Evolutionary conservation across 2,329 filamentous ascomycete genomes (phyloP).

Genomic region (Capronia epimyces): DNA sequence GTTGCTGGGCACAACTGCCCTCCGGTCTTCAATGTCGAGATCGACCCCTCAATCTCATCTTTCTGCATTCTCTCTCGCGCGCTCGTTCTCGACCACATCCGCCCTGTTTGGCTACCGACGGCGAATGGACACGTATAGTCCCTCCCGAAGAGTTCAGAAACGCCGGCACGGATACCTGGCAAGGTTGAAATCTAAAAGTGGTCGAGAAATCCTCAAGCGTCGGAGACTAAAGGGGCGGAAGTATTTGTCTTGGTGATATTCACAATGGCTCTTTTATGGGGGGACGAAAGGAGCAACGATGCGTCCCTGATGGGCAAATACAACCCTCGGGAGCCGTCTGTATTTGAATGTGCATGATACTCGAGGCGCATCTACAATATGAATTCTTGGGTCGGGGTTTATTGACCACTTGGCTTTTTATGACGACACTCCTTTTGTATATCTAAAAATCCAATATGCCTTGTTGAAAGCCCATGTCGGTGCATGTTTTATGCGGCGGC

Average conservation of each 20-base stretch:
- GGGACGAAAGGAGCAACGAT: background rate
- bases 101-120: constrained; percentile 44
- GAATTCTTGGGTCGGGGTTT: background rate
- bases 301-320: background rate
- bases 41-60: background rate
- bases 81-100: constrained; percentile 43
- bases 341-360: background rate
- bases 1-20: constrained; percentile 3
- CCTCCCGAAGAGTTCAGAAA: constrained; percentile 56
- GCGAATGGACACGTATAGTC: constrained; percentile 49
- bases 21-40: constrained; percentile 3
- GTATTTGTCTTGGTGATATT: constrained; percentile 46
- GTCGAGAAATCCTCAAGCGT: constrained; percentile 50
- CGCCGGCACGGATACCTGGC: constrained; percentile 57
- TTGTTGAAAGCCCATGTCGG: background rate
- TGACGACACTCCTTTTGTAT: background rate
- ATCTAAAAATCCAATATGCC: background rate
- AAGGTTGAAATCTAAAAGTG: constrained; percentile 49
- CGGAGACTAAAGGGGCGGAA: constrained; percentile 51
- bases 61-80: constrained; percentile 29
- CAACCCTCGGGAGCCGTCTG: background rate
- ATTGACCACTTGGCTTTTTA: background rate
- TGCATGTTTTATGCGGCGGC: background rate
- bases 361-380: background rate
- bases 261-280: background rate